Base-by-base conservation (phyloP, 1,139 yeast species). In the Hemisphaericaspora xylofermentans region DNA sequence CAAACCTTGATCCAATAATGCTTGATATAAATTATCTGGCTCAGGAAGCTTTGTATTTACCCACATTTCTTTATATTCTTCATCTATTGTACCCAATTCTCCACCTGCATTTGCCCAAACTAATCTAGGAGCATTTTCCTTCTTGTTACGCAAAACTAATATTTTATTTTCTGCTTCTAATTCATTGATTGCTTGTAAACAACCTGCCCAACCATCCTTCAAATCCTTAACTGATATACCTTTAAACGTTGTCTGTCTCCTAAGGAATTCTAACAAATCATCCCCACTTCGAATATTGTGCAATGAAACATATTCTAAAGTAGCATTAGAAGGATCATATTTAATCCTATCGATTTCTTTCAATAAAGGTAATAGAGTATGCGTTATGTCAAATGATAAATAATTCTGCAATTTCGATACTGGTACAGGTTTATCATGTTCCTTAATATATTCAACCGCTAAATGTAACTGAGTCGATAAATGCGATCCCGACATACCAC, bases 141-240 rank as follows among this genome's bases (percentile, higher is more conserved):
- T 93, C 56, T 91, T 89, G 34, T 95, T 88, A 43, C 96, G 76
- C 51, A 88, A 69, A 3, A 93, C 96, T 34, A 93, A 71, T 32
- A 91, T 81, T 52, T 86, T 84, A 46, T 84, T 78, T 42, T 84
- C 83, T 4, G 39, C 73, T 57, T 93, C 98, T 35, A 93, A 68
- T 52, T 84, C 82, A 38, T 82, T 81, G 22, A 93, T 80, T 0
- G 94, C 86, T 6, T 78, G 80, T 36, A 84, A 62, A 59, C 96
- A 91, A n/a, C 91, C 95, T 39, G 86, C 78, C 99, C 99, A 94
- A 16, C 98, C 98, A 58, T 94, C 99, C 55, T 83, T 84, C 45
- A 94, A 72, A 55, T 91, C 96, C 57, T 88, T 88, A 24, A 93
- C 96, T 0, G 89, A 72, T 2, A 86, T 76, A 2, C 98, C 98